Evolutionary conservation across 805 yeast genomes (phyloP).

Genomic region (Saccharomycopsis oosterbeekiorum): DNA sequence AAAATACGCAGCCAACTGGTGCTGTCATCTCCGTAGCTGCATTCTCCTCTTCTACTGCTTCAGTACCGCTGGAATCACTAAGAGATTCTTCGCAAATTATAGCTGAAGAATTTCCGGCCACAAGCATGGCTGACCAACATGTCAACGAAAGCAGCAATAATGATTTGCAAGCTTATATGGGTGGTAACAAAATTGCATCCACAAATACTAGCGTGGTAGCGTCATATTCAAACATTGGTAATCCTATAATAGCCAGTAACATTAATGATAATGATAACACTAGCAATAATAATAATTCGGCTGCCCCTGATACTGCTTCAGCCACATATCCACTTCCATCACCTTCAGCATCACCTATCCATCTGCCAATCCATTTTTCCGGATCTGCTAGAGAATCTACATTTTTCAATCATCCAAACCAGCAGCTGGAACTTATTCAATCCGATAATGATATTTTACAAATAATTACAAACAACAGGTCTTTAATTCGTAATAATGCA

Average conservation of each 20-base stretch:
- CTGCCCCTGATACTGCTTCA: slow-evolving; percentile 3
- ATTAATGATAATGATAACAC: background rate
- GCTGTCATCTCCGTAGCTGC: no score
- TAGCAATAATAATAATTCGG: background rate
- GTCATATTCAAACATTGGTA: background rate
- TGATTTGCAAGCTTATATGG: no score
- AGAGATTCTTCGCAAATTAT: no score
- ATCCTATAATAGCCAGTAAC: background rate
- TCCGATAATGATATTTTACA: background rate
- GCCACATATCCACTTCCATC: slow-evolving; percentile 54
- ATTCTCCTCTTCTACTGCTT: no score
- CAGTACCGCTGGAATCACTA: no score
- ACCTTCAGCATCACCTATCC: slow-evolving; percentile 55
- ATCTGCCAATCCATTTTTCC: slow-evolving; percentile 17
- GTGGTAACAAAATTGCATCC: background rate
- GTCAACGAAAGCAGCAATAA: no score
- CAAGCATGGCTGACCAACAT: no score
- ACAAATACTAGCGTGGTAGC: background rate
- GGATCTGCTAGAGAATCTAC: background rate
- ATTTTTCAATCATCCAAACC: background rate
- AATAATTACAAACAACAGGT: background rate
- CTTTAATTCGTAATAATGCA: slow-evolving; percentile 18
- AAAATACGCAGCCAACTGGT: no score
- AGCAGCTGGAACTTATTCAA: background rate
- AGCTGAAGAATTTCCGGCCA: no score